phyloP scores from a whole-genome alignment of 768 basidiomycete genomes.

The Boletus reticuloceps region DNA sequence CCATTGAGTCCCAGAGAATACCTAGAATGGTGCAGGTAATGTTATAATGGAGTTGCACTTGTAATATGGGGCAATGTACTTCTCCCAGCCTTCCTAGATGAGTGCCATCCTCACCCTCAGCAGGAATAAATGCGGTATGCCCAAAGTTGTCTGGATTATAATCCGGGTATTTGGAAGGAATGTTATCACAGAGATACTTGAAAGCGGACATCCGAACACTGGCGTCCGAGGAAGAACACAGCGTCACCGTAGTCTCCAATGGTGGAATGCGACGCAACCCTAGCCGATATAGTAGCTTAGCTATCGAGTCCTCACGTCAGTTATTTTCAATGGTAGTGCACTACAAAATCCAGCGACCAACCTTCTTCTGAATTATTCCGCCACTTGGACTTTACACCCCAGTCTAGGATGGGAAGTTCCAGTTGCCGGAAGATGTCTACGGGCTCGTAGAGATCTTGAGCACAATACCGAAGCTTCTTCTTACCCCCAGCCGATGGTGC shows the following conservation, averaged over 20 bases:
- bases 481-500: conserved; percentile 20
- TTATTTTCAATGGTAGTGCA: background rate
- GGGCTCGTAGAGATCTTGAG: conserved; percentile 85
- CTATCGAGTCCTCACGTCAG: conserved; percentile 37
- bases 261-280: conserved; percentile 71
- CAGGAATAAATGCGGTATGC: conserved; percentile 76
- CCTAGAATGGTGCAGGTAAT: conserved; percentile 40
- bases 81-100: conserved; percentile 64
- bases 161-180: conserved; percentile 53
- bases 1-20: conserved; percentile 68
- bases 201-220: conserved; percentile 60
- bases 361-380: conserved; percentile 83
- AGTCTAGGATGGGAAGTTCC: conserved; percentile 81
- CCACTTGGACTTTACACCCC: conserved; percentile 83
- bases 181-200: conserved; percentile 80
- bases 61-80: conserved; percentile 24
- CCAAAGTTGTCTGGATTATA: conserved; percentile 57
- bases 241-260: conserved; percentile 57
- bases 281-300: conserved; percentile 73
- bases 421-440: conserved; percentile 65
- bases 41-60: background rate
- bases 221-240: conserved; percentile 60
- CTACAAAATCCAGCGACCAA: conserved; percentile 25
- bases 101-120: conserved; percentile 49
- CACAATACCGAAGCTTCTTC: conserved; percentile 49